phyloP scores from a whole-genome alignment of 2,329 filamentous ascomycete species.

The Endocalyx cinctus region DNA sequence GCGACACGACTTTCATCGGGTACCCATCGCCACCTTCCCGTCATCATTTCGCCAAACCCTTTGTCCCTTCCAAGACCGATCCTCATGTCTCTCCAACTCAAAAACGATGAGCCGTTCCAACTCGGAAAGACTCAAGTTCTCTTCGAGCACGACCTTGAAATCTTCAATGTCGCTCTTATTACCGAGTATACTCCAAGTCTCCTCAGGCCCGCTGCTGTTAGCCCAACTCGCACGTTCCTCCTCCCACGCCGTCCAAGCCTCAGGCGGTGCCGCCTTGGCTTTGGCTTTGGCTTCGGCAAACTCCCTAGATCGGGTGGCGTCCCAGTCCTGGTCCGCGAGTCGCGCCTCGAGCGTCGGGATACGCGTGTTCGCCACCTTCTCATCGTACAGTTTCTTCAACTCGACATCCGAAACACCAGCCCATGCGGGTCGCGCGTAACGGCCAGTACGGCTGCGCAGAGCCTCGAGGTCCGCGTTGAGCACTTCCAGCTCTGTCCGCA shows the following conservation, averaged over 20 bases:
- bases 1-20: too few relatives aligned
- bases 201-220: conserved; percentile 5
- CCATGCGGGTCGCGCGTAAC: conserved; percentile 9
- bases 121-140: conserved; percentile 8
- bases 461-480: conserved; percentile 7
- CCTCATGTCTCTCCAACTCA: conserved; percentile 10
- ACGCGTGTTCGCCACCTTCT: neutral
- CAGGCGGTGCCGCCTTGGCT: conserved; percentile 2
- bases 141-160: conserved; percentile 8
- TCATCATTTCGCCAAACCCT: conserved; percentile 10
- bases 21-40: conserved; percentile 7
- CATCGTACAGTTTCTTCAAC: conserved; percentile 2
- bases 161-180: conserved; percentile 7
- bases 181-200: conserved; percentile 7
- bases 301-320: conserved; percentile 3
- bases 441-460: conserved; percentile 6
- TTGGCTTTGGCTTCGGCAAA: conserved; percentile 7
- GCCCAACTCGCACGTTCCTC: conserved; percentile 6
- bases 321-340: conserved; percentile 3
- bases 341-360: conserved; percentile 3
- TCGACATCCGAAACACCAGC: conserved; percentile 8
- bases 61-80: conserved; percentile 8
- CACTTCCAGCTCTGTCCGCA: conserved; percentile 7
- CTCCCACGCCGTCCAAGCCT: conserved; percentile 6
- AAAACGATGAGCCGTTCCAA: conserved; percentile 8